Evolutionary conservation across 163 green algal species (phyloP).

Genomic region (Prototheca stagnorum): DNA sequence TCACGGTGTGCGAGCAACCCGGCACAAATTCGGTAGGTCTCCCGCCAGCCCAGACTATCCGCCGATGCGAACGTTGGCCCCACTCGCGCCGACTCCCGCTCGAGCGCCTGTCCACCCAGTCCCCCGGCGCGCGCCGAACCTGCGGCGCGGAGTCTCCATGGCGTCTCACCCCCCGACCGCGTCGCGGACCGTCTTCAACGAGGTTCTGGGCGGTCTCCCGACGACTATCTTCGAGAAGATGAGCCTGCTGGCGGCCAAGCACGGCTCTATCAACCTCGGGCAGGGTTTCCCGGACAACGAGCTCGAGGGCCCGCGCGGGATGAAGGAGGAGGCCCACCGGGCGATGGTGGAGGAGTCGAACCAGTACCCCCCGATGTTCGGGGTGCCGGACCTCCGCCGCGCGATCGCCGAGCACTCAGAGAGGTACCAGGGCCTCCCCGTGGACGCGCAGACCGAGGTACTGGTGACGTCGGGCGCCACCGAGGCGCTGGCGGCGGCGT

Average conservation of each 20-base stretch:
- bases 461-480: slow-evolving; percentile 64
- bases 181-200: too few species aligned
- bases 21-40: too few species aligned
- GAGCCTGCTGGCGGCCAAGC: slow-evolving; percentile 29
- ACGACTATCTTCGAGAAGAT: too few species aligned
- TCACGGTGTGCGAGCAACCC: too few species aligned
- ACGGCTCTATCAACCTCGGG: slow-evolving; percentile 55
- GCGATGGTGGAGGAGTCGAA: slow-evolving; percentile 26
- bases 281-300: slow-evolving; percentile 32
- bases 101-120: too few species aligned
- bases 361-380: slow-evolving; percentile 43
- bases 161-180: too few species aligned
- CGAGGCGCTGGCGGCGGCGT: slow-evolving; percentile 57
- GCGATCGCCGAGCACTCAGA: slow-evolving; percentile 49
- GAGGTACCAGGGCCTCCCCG: slow-evolving; percentile 23
- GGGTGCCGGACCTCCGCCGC: slow-evolving; percentile 43
- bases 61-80: too few species aligned
- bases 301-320: slow-evolving; percentile 16
- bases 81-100: too few species aligned
- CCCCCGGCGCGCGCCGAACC: too few species aligned
- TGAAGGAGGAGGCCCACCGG: slow-evolving; percentile 12
- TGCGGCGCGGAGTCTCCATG: too few species aligned
- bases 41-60: too few species aligned
- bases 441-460: slow-evolving; percentile 47
- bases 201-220: too few species aligned